A percentile compares a stretch with the other conserved stretches of the same genome.
Evolutionary conservation across 2,329 filamentous ascomycete species (phyloP).

Genomic region (Blastomyces emzantsi): DNA sequence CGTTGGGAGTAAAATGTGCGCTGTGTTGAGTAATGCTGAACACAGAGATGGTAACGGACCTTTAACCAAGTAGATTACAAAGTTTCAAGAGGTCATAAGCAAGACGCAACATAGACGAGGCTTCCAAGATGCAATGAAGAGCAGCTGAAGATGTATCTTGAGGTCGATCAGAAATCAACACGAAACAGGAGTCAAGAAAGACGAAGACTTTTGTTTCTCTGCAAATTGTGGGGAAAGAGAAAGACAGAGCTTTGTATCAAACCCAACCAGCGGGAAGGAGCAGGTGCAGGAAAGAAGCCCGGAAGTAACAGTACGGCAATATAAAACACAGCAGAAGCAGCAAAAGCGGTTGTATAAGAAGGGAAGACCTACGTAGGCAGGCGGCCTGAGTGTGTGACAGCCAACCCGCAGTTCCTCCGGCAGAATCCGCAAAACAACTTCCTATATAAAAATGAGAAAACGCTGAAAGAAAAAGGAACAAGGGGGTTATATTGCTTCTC

Average conservation of each 20-base stretch:
- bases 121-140: not conserved
- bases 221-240: not conserved
- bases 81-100: not conserved
- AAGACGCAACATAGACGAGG: not conserved
- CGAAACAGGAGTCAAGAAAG: not conserved
- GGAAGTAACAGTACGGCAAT: not conserved
- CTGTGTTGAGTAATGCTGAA: not conserved
- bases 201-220: not conserved
- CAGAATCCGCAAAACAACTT: not conserved
- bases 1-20: not conserved
- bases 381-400: not conserved
- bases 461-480: not conserved
- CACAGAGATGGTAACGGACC: not conserved
- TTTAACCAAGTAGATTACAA: not conserved
- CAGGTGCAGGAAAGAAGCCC: not conserved
- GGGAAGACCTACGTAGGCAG: not conserved
- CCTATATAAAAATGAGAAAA: not conserved
- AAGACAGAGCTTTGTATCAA: not conserved
- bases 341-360: too few relatives aligned
- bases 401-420: not conserved
- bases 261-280: not conserved
- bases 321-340: not conserved
- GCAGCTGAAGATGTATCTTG: not conserved
- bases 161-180: not conserved
- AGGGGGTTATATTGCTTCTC: not conserved